Conservation (phyloP, 2,329 filamentous ascomycete species). For the Lachnellula subtilissima region DNA sequence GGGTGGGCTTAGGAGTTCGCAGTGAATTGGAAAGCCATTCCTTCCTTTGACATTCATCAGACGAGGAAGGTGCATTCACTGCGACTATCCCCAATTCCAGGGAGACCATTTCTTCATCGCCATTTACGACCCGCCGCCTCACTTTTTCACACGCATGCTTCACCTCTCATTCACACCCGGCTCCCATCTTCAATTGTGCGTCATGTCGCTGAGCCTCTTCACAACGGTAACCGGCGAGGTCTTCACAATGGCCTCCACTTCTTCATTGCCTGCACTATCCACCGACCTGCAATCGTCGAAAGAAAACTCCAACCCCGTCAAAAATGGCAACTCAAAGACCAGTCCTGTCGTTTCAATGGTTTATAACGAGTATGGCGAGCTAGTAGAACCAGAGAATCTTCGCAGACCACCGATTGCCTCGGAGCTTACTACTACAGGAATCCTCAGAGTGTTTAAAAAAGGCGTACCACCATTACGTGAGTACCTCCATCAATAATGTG, state of each 20-base stretch:
- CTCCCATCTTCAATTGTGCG: not conserved
- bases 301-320: not conserved
- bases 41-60: not conserved
- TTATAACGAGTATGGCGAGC: conserved; percentile 30
- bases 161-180: not conserved
- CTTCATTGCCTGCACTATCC: not conserved
- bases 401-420: conserved; percentile 11
- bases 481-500: not conserved
- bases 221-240: conserved; percentile 9
- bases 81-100: not conserved
- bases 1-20: too few relatives aligned
- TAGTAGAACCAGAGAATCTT: conserved; percentile 19
- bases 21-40: not conserved
- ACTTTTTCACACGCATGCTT: not conserved
- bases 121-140: too few relatives aligned
- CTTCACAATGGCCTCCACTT: conserved; percentile 4
- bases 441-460: conserved; percentile 25
- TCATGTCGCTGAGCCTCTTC: conserved; percentile 4
- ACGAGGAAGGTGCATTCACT: not conserved
- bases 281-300: not conserved
- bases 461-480: conserved; percentile 27
- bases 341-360: conserved; percentile 14
- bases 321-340: not conserved
- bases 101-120: too few relatives aligned
- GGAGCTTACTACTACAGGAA: conserved; percentile 14